These are phyloP conservation scores for Yamadazyma jaroonii DNA, from an alignment of 1,139 yeast species.

Conservation along the genomic window DNA sequence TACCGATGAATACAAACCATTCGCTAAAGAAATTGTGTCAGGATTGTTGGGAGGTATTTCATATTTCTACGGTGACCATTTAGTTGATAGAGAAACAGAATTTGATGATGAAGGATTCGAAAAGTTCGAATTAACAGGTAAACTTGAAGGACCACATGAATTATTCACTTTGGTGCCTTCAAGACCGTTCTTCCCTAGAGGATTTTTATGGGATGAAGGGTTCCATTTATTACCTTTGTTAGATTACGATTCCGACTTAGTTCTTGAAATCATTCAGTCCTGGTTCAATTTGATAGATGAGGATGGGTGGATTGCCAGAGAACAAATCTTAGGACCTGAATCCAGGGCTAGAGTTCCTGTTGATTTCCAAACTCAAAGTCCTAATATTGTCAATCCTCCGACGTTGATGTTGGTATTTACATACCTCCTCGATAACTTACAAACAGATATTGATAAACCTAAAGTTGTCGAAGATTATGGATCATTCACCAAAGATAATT, in stretches of 20 bases:
- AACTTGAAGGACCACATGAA: conserved; percentile 64
- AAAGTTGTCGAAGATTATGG: conserved; percentile 15
- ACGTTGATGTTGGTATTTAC: conserved; percentile 82
- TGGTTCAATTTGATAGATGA: conserved; percentile 88
- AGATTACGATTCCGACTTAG: conserved; percentile 82
- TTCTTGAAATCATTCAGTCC: conserved; percentile 74
- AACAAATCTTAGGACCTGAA: conserved; percentile 90
- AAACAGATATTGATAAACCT: conserved; percentile 23
- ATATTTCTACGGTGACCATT: conserved; percentile 82
- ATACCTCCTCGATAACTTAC: conserved; percentile 51
- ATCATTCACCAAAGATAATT: conserved; percentile 14
- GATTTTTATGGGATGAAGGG: conserved; percentile 99
- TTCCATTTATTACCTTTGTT: conserved; percentile 83
- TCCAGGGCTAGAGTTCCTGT: conserved; percentile 85
- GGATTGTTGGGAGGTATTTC: conserved; percentile 89
- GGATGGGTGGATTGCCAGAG: conserved; percentile 96
- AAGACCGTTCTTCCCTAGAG: conserved; percentile 92
- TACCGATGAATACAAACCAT: conserved; percentile 41
- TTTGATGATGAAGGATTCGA: conserved; percentile 66
- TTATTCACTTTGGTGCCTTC: conserved; percentile 87
- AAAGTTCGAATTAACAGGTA: conserved; percentile 50
- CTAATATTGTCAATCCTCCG: conserved; percentile 93
- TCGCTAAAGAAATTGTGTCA: conserved; percentile 78
- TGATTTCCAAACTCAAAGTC: conserved; percentile 85
- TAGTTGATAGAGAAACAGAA: conserved; percentile 72